Base-by-base conservation (phyloP, 2,329 filamentous ascomycete genomes). In the Talaromyces amestolkiae region DNA sequence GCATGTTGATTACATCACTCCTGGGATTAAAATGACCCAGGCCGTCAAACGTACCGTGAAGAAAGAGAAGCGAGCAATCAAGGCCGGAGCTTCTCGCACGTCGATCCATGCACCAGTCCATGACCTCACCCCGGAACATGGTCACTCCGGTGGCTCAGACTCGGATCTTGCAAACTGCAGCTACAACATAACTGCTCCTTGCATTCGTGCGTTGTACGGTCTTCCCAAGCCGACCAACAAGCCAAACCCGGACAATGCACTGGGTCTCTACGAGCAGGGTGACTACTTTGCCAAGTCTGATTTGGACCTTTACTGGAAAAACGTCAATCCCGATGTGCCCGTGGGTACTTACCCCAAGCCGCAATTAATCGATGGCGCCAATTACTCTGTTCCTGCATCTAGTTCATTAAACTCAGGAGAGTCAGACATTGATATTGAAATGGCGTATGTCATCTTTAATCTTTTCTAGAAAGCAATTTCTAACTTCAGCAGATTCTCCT, bases 371-470 rank as follows among this genome's bases (percentile, higher is more conserved):
- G 66, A 66, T 75, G 74, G 74, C 13, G 76, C 82, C 13, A 82
- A 84, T 64, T 81, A 75, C 24, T 73, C 69, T 2, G 73, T 72
- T 3, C 73, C 77, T 62, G 67, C 73, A 8, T 79, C 78, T 64
- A 72, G 71, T 53, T 75, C 72, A 1, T 62, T 70, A 49, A 73
- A 74, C 27, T 70, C 69, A 24, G 80, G 80, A 53, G 85, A 87
- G 74, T 83, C 83, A 1, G 75, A 83, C 45, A 78, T 87, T 13
- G 85, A 87, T 69, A 77, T 87, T 3, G 76, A 86, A 66, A 84
- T 86, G 68, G 82, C 82, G 61, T 66, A 47, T n/a, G 65, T 56
- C 35, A 9, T 53, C 15, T 10, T 31, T 31, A 31, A 3, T 4
- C 49, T 11, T 17, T 10, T 8, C 15, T 15, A n/a, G 6, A 15